Percentiles rank a stretch among this genome's conserved stretches.
Evolutionary conservation across 306 rosid genomes (phyloP).

Genomic region (Benincasa hispida): DNA sequence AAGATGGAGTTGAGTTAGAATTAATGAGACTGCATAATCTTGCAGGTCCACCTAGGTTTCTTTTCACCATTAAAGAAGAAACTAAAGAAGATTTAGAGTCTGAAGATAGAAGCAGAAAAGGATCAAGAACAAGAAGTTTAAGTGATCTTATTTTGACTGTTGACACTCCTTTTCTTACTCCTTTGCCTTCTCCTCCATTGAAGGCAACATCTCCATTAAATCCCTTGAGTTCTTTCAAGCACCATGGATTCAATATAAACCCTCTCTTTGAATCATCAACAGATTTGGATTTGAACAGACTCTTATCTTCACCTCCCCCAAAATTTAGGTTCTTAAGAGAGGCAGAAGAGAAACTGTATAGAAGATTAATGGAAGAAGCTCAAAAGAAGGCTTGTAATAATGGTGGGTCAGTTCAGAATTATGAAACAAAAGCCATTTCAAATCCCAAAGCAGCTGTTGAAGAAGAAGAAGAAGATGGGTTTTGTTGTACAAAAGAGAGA

Average conservation of each 20-base stretch:
- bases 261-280: slow-evolving; percentile 68
- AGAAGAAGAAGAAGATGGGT: not conserved
- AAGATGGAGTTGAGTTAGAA: slow-evolving; percentile 51
- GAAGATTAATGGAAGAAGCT: slow-evolving; percentile 57
- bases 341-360: slow-evolving; percentile 74
- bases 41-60: slow-evolving; percentile 78
- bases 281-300: slow-evolving; percentile 38
- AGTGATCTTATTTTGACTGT: slow-evolving; percentile 44
- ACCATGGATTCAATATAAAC: slow-evolving; percentile 44
- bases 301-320: slow-evolving; percentile 81
- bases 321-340: slow-evolving; percentile 78
- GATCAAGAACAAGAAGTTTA: slow-evolving; percentile 61
- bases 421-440: slow-evolving; percentile 9
- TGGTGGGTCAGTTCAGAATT: not conserved
- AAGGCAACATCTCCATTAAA: slow-evolving; percentile 29
- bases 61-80: slow-evolving; percentile 84
- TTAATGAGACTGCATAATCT: slow-evolving; percentile 83
- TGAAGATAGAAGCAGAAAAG: slow-evolving; percentile 60
- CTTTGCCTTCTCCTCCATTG: slow-evolving; percentile 46
- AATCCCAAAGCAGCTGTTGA: not conserved
- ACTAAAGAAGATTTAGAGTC: slow-evolving; percentile 81
- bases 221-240: slow-evolving; percentile 38
- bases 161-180: slow-evolving; percentile 42
- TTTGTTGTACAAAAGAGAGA: slow-evolving; percentile 2
- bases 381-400: slow-evolving; percentile 21